Evolutionary conservation across 257 asterid species (phyloP), one percentile per base, ranked within the genome.

Genomic region (Eustoma russellianum): DNA sequence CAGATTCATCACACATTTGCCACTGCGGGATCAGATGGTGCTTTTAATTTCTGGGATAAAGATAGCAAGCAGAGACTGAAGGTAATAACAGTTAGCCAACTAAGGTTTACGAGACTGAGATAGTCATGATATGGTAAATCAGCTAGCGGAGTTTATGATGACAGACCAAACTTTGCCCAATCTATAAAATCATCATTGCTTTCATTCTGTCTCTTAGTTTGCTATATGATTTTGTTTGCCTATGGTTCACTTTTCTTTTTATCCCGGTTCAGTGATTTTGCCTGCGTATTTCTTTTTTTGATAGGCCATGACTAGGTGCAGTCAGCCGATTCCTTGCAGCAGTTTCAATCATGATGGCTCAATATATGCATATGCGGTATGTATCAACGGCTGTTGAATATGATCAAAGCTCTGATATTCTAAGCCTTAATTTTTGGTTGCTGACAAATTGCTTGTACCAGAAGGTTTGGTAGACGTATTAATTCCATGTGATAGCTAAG

Each of bases 21-120:
- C 57, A 87, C 98, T 16, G 83, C 94, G 33, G 98, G 98, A 50
- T 87, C 98, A 57, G 98, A 87, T 61, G 98, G 98, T 58, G 83
- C 94, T 61, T 91, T 84, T 66, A 84, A 84, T 68, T 87, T 87
- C 58, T 91, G 97, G 98, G 98, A 91, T 79, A 91, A 87, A 67
- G 98, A 87, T 66, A 91, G 97, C 77, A 87, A 87, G 66, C 95
- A 87, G 79, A 77, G 97, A 76, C 97, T 91, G n/a, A 91, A 91
- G 90, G 98, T 91, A 59, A 18, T 33, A 9, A 50, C 9, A 11
- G 43, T 19, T 38, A 7, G 43, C 12, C 9, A 38, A 38, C 12
- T 8, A 38, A 4, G 5, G 43, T 38, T 38, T 8, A 2, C 12
- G 43, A 38, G 10, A 38, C 12, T 1, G 43, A 38, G 43, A 1